Conservation (phyloP, 2,329 filamentous ascomycete species). For the Emericellopsis cladophorae region DNA sequence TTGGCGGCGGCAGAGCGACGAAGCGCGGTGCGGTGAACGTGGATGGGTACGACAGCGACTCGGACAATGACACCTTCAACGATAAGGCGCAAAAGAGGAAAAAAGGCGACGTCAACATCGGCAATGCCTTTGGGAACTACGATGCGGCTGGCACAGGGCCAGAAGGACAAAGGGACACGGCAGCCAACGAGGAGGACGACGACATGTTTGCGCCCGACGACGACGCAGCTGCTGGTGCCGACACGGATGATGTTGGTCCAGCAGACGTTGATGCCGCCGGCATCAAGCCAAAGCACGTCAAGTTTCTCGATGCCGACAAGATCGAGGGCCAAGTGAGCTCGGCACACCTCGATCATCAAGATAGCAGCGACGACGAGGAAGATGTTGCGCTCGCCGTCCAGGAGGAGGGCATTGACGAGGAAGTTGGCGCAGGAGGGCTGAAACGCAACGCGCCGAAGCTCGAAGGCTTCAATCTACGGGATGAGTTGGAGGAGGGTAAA, state of each 20-base stretch:
- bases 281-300: conserved; percentile 51
- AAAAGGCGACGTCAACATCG: conserved; percentile 33
- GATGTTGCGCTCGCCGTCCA: conserved; percentile 58
- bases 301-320: conserved; percentile 42
- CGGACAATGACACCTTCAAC: conserved; percentile 80
- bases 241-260: conserved; percentile 14
- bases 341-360: conserved; percentile 48
- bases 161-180: conserved; percentile 7
- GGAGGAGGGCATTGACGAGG: conserved; percentile 71
- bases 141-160: conserved; percentile 24
- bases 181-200: conserved; percentile 43
- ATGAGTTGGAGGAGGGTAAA: conserved; percentile 81
- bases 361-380: conserved; percentile 49
- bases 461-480: conserved; percentile 89
- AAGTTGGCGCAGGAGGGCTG: conserved; percentile 79
- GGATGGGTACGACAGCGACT: conserved; percentile 94
- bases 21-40: conserved; percentile 93
- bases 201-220: conserved; percentile 72
- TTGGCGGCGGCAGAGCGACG: conserved; percentile 63
- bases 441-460: conserved; percentile 90
- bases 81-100: conserved; percentile 51
- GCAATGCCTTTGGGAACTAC: conserved; percentile 43
- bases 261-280: conserved; percentile 22
- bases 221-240: conserved; percentile 30
- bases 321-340: conserved; percentile 70